Conservation (phyloP, 2,329 filamentous ascomycete genomes). For the Stachybotrys chlorohalonatus region DNA sequence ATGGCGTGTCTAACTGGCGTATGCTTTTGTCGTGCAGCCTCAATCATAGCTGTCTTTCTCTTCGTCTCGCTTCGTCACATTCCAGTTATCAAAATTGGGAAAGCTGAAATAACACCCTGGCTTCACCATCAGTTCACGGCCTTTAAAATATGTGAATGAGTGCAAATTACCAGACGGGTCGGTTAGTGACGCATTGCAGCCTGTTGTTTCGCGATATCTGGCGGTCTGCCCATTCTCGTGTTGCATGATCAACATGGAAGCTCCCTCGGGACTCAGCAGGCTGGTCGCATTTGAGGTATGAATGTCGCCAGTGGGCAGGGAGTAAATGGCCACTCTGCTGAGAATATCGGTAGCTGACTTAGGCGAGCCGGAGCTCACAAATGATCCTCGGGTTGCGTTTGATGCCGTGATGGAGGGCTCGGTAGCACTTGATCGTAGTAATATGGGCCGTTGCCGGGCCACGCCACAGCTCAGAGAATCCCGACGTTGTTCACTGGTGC, state of each 20-base stretch:
- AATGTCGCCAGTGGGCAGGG: conserved; percentile 8
- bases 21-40: neutral
- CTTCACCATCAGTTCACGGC: neutral
- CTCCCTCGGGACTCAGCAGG: neutral
- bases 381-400: conserved; percentile 40
- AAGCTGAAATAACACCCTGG: conserved; percentile 59
- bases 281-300: neutral
- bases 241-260: neutral
- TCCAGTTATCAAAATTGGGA: conserved; percentile 63
- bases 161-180: neutral
- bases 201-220: neutral
- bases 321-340: conserved; percentile 42
- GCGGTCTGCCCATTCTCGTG: neutral
- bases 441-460: conserved; percentile 37
- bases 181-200: neutral
- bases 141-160: neutral
- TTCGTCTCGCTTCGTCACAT: conserved; percentile 24
- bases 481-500: conserved; percentile 6
- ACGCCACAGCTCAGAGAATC: conserved; percentile 15
- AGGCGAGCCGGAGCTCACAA: conserved; percentile 37
- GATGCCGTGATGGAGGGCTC: conserved; percentile 50
- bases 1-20: too few species aligned
- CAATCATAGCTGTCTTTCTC: conserved; percentile 15
- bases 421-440: conserved; percentile 46
- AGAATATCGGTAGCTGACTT: conserved; percentile 46